A percentile compares a stretch with the other conserved stretches of the same genome.
These are phyloP conservation scores for Agaricales sp. DNA, from an alignment of 1,284 basidiomycete genomes.

Conservation along the genomic window DNA sequence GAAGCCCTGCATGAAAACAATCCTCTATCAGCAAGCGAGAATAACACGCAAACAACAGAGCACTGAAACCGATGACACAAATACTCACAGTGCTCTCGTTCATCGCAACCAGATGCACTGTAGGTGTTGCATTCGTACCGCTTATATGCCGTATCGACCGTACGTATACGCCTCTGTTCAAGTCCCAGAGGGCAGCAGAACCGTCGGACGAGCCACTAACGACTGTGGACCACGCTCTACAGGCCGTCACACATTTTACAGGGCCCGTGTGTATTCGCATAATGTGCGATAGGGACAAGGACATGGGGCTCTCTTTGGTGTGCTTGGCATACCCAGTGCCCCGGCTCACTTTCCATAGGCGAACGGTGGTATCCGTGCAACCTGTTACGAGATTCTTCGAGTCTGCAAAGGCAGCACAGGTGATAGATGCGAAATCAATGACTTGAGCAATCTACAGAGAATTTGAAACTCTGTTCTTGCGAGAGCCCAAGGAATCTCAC, in stretches of 20 bases:
- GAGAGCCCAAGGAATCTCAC: constrained; percentile 25
- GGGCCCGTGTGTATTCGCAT: constrained; percentile 68
- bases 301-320: constrained; percentile 14
- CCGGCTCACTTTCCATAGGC: constrained; percentile 62
- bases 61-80: constrained; percentile 1
- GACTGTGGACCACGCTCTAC: constrained; percentile 73
- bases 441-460: constrained; percentile 57
- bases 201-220: constrained; percentile 83
- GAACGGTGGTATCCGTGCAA: constrained; percentile 65
- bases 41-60: neutral
- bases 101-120: constrained; percentile 65
- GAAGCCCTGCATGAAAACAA: constrained; percentile 45
- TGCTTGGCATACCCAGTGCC: constrained; percentile 11
- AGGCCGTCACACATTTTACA: constrained; percentile 66
- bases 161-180: constrained; percentile 74
- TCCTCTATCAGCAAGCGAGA: constrained; percentile 3
- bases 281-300: constrained; percentile 51
- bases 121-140: constrained; percentile 27
- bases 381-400: constrained; percentile 66
- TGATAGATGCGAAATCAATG: constrained; percentile 62
- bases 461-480: neutral
- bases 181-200: constrained; percentile 84
- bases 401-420: constrained; percentile 72
- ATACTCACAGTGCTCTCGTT: constrained; percentile 74
- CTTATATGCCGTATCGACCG: constrained; percentile 63